Evolutionary conservation across 345 rosid genomes (phyloP), one percentile per base, ranked within the genome.

Genomic region (Alliaria petiolata): DNA sequence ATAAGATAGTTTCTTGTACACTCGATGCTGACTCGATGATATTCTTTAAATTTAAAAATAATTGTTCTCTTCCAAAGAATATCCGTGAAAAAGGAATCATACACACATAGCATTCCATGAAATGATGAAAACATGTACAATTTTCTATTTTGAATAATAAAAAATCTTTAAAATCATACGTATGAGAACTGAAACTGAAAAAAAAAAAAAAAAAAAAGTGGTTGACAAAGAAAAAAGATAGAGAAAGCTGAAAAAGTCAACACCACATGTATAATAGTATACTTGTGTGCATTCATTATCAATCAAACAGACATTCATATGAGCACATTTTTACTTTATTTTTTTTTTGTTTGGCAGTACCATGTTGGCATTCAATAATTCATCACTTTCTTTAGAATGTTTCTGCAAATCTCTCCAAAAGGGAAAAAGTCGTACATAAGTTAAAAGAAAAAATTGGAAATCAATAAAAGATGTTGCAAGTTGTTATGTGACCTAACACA

Each of bases 241-340:
- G n/a, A n/a, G 34, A 13, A 3, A 42, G 15, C 19, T 44, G 26
- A 8, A 15, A 70, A 30, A 28, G 52, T 61, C 69, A 71, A 51
- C 43, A 52, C 33, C 76, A 62, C 53, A 62, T 61, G 61, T 49
- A 33, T 17, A 34, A 16, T 28, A 33, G 36, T 16, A 67, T 60
- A 61, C 59, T 61, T 19, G 43, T 49, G 31, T 7, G 52, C 75
- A 70, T 70, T 62, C 50, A 62, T 40, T 19, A 10, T 19, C 42
- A 58, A 26, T 39, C 22, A 50, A 70, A 59, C 60, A 36, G 20
- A 59, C 75, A 70, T 60, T 70, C 68, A 47, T 36, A 14, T 53
- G 9, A 67, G 42, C 40, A 59, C 16, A 25, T 19, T 6, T 64
- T 31, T 17, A 12, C 33, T 4, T n/a, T 15, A 14, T 11, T 57